A percentile compares a stretch with the other conserved stretches of the same genome.
Conservation (phyloP, 495 filamentous ascomycete genomes). For the Mycothermus thermophilus region DNA sequence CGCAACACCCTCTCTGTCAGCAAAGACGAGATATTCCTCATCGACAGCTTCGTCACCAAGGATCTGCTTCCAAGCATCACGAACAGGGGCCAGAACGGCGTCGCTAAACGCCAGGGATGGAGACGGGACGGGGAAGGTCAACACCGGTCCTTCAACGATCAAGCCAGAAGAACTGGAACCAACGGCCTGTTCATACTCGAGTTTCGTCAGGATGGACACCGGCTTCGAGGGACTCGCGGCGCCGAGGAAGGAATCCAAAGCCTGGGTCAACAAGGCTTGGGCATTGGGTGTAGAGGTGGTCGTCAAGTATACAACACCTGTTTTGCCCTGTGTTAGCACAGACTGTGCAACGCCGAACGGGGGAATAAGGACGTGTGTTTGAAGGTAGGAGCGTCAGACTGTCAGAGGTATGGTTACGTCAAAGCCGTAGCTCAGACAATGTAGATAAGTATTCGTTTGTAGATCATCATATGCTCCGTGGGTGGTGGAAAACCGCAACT, state of each 20-base stretch:
- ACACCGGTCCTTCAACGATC: constrained; percentile 16
- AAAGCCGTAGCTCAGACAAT: constrained; percentile 78
- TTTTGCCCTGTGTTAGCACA: constrained; percentile 32
- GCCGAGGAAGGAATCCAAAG: constrained; percentile 41
- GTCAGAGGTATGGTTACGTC: constrained; percentile 82
- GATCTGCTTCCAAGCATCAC: constrained; percentile 48
- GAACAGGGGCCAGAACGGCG: constrained; percentile 42
- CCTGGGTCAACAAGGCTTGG: constrained; percentile 34
- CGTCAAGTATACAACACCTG: constrained; percentile 61
- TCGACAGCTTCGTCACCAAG: constrained; percentile 37
- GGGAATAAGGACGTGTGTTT: constrained; percentile 14
- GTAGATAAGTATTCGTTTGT: constrained; percentile 95
- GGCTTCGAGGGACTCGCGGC: too few relatives aligned
- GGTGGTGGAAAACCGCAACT: too few relatives aligned
- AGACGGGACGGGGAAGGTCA: constrained; percentile 39
- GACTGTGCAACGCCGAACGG: constrained; percentile 6
- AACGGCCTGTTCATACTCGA: constrained; percentile 45
- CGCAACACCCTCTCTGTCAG: constrained; percentile 35
- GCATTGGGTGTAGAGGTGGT: constrained; percentile 29
- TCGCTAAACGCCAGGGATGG: constrained; percentile 61
- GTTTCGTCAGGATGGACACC: constrained; percentile 43
- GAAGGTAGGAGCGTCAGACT: constrained; percentile 55
- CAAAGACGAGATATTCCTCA: constrained; percentile 50
- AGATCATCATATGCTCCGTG: constrained; percentile 81
- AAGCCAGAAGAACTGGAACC: constrained; percentile 13